A percentile compares a stretch with the other conserved stretches of the same genome.
Conservation (phyloP, 2,329 filamentous ascomycete genomes). For the Proliferodiscus dingleyae region DNA sequence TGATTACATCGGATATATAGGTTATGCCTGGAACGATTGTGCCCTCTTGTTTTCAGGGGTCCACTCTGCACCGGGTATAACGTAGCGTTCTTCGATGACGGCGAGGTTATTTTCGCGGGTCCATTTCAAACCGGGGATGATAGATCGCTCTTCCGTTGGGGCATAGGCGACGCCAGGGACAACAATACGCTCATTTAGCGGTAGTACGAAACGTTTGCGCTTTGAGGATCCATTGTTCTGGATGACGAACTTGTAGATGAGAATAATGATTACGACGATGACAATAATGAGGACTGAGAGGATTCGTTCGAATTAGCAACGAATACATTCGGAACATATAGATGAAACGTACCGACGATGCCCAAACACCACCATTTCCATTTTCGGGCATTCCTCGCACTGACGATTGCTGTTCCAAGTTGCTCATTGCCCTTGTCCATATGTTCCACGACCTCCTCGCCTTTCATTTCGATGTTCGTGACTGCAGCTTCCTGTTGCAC, state of each 20-base stretch:
- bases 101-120: conserved; percentile 1
- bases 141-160: conserved; percentile 4
- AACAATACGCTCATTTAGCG: conserved; percentile 9
- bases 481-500: conserved; percentile 81
- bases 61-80: conserved; percentile 12
- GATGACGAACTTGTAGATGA: conserved; percentile 44
- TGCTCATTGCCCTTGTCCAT: conserved; percentile 81
- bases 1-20: background rate
- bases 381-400: conserved; percentile 65
- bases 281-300: conserved; percentile 47
- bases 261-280: conserved; percentile 44
- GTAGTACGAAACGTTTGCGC: conserved; percentile 21
- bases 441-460: conserved; percentile 78
- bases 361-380: conserved; percentile 92
- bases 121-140: conserved; percentile 13
- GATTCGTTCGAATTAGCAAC: conserved; percentile 18
- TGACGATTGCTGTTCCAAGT: conserved; percentile 75
- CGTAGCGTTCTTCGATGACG: background rate
- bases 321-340: background rate
- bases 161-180: conserved; percentile 7
- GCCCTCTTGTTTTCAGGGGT: conserved; percentile 9
- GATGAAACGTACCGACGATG: conserved; percentile 50
- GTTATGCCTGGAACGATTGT: conserved; percentile 18
- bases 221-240: conserved; percentile 15
- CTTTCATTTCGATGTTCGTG: conserved; percentile 77